A percentile compares a stretch with the other conserved stretches of the same genome.
These are phyloP conservation scores for Salix dunnii DNA, from an alignment of 345 rosid species.

Conservation along the genomic window DNA sequence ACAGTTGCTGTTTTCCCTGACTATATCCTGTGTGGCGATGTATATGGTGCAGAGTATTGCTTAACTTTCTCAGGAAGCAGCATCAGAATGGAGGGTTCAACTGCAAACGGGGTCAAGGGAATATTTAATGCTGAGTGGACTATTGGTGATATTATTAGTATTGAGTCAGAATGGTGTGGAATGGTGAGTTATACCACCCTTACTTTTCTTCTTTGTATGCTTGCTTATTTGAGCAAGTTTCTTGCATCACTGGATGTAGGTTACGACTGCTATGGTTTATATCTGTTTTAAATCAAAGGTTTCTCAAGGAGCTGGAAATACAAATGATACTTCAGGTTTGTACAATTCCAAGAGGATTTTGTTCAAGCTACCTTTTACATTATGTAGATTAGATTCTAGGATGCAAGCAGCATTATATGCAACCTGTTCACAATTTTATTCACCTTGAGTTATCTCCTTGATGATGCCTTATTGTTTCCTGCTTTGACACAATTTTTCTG, in stretches of 20 bases:
- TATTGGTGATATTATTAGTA: conserved; percentile 41
- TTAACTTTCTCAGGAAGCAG: conserved; percentile 45
- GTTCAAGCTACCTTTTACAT: neutral
- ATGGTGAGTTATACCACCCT: conserved; percentile 35
- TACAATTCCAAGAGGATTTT: neutral
- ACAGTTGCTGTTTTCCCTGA: conserved; percentile 51
- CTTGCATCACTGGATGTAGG: conserved; percentile 32
- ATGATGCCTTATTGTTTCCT: neutral
- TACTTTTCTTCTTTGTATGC: conserved; percentile 3
- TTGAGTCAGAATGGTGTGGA: conserved; percentile 49
- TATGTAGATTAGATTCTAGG: neutral
- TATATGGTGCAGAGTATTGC: conserved; percentile 39
- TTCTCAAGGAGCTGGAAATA: conserved; percentile 30
- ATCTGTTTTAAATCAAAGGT: conserved; percentile 43
- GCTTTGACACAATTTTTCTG: neutral
- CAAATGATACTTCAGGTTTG: conserved; percentile 48
- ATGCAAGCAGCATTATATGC: neutral
- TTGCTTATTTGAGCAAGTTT: conserved; percentile 3
- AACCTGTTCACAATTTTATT: too few relatives aligned
- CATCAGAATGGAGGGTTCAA: conserved; percentile 44
- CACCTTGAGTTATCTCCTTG: neutral
- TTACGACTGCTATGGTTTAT: conserved; percentile 56
- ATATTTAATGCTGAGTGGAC: conserved; percentile 46
- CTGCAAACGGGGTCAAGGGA: conserved; percentile 32
- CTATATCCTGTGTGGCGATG: conserved; percentile 39